phyloP scores from a whole-genome alignment of 139 green algal species.

The Eudorina sp. region DNA sequence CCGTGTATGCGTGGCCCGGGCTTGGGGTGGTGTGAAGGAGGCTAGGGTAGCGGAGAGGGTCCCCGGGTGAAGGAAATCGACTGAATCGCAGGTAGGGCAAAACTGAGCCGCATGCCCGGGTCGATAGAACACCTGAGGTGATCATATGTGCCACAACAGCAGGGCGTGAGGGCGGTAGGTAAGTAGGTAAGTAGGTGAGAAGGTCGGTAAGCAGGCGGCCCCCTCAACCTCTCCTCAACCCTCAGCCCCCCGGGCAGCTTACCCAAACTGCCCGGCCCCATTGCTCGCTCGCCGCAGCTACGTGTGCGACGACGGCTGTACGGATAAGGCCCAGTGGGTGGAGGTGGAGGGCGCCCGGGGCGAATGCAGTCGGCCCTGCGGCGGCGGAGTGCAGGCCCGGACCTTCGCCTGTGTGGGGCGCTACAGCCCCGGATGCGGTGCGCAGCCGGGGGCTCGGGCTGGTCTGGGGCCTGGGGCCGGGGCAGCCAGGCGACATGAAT shows the following conservation, averaged over 20 bases:
- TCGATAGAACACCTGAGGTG: too few relatives aligned
- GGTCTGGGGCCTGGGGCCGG: background rate
- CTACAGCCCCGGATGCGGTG: slow-evolving; percentile 15
- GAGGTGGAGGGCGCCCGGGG: background rate
- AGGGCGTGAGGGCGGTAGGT: too few relatives aligned
- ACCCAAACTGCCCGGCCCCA: background rate
- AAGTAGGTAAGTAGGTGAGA: too few relatives aligned
- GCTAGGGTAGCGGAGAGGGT: too few relatives aligned
- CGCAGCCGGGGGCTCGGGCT: background rate
- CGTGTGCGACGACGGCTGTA: slow-evolving; percentile 39
- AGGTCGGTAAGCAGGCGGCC: too few relatives aligned
- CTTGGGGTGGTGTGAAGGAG: too few relatives aligned
- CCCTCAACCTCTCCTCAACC: too few relatives aligned
- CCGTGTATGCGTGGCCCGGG: too few relatives aligned
- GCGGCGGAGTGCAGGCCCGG: background rate
- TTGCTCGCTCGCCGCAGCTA: background rate
- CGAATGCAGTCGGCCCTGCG: slow-evolving; percentile 6
- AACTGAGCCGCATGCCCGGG: too few relatives aligned
- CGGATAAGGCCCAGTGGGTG: slow-evolving; percentile 29
- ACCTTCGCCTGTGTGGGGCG: background rate
- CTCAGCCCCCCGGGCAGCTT: background rate
- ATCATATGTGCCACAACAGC: too few relatives aligned
- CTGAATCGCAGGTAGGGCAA: too few relatives aligned
- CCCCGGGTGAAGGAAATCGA: too few relatives aligned
- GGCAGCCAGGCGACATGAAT: background rate